Evolutionary conservation across 371 early-diverging fungal genomes (phyloP).

Genomic region (Mucor irregularis): DNA sequence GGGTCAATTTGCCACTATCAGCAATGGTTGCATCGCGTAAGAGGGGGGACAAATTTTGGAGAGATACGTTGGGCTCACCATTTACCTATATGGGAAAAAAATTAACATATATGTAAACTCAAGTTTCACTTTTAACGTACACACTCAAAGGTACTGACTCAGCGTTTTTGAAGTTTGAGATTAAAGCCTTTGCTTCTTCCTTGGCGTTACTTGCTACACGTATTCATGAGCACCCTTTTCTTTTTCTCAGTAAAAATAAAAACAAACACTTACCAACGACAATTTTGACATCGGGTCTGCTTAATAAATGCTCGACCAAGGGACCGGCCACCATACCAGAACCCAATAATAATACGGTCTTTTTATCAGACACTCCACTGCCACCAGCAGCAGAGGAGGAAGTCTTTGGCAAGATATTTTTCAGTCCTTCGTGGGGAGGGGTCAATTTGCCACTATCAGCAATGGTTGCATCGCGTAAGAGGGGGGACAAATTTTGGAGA

Average conservation of each 20-base stretch:
- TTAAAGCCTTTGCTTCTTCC: constrained; percentile 70
- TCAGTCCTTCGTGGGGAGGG: constrained; percentile 53
- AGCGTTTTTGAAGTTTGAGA: constrained; percentile 55
- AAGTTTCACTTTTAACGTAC: too few relatives aligned
- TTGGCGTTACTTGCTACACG: constrained; percentile 74
- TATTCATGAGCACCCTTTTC: neutral
- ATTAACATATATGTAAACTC: too few relatives aligned
- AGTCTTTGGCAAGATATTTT: constrained; percentile 25
- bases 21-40: constrained; percentile 82
- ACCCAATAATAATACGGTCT: constrained; percentile 81
- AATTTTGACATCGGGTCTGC: constrained; percentile 64
- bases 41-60: constrained; percentile 19
- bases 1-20: constrained; percentile 63
- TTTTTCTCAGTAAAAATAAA: neutral
- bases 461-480: constrained; percentile 76
- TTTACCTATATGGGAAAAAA: too few relatives aligned
- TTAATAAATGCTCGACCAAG: constrained; percentile 78
- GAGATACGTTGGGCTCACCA: constrained; percentile 3
- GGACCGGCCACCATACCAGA: constrained; percentile 95
- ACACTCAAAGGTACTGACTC: constrained; percentile 49
- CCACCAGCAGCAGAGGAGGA: neutral
- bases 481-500: constrained; percentile 16
- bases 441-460: constrained; percentile 71
- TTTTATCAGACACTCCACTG: too few relatives aligned
- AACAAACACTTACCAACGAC: constrained; percentile 77